Evolutionary conservation across 2,329 filamentous ascomycete genomes (phyloP).

Genomic region (Penicillium sp.): DNA sequence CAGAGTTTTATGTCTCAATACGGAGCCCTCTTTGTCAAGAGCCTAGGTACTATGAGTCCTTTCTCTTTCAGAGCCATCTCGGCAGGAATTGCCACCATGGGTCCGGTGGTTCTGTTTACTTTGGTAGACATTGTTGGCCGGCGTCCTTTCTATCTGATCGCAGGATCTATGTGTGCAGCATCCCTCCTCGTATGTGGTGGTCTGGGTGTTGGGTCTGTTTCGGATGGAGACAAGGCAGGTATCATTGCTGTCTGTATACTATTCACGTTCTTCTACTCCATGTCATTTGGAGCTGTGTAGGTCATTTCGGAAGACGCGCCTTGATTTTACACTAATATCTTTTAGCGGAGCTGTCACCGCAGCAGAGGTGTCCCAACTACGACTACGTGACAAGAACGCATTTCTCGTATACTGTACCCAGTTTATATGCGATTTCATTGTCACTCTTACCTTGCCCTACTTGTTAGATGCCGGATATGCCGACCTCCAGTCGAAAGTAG

Average conservation of each 20-base stretch:
- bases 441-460: conserved; percentile 69
- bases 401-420: neutral
- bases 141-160: conserved; percentile 12
- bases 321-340: too few species aligned
- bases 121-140: conserved; percentile 13
- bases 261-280: neutral
- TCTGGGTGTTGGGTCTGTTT: neutral
- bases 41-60: neutral
- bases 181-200: neutral
- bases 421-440: conserved; percentile 28
- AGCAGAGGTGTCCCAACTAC: conserved; percentile 18
- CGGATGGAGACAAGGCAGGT: too few species aligned
- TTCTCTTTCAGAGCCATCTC: neutral
- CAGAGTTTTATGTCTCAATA: neutral
- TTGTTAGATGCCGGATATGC: conserved; percentile 49
- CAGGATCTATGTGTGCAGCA: conserved; percentile 10
- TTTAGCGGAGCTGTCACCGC: conserved; percentile 20
- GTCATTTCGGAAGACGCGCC: too few species aligned
- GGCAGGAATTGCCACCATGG: conserved; percentile 2
- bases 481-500: conserved; percentile 61
- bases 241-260: neutral
- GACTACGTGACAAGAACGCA: conserved; percentile 11
- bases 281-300: neutral
- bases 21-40: neutral
- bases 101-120: conserved; percentile 11